These are phyloP conservation scores for Nosema bombycis DNA, from an alignment of 371 early-diverging fungal species.

Conservation along the genomic window DNA sequence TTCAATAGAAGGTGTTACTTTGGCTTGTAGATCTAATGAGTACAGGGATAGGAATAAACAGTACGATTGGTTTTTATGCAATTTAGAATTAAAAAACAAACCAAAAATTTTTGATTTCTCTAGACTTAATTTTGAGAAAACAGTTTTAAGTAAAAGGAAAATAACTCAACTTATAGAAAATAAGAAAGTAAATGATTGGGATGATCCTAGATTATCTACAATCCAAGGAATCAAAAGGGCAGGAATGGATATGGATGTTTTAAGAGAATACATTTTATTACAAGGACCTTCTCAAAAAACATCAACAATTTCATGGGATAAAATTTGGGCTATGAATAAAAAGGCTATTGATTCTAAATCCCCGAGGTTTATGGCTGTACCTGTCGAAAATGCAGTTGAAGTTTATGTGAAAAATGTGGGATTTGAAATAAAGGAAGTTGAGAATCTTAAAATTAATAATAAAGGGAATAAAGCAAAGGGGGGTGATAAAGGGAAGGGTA, in stretches of 20 bases:
- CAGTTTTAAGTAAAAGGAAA: constrained; percentile 95
- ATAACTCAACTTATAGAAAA: constrained; percentile 90
- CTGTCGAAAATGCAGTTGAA: constrained; percentile 65
- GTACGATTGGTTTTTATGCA: constrained; percentile 92
- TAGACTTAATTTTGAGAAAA: constrained; percentile 94
- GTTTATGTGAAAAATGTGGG: neutral
- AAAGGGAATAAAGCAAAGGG: too few species aligned
- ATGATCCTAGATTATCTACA: constrained; percentile 98
- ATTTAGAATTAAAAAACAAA: constrained; percentile 69
- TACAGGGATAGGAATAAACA: constrained; percentile 96
- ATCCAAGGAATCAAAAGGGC: constrained; percentile 91
- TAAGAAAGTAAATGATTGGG: constrained; percentile 85
- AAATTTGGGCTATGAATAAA: constrained; percentile 96
- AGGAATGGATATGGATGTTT: constrained; percentile 92
- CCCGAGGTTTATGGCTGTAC: constrained; percentile 79
- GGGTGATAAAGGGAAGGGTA: constrained; percentile 64
- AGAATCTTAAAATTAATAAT: constrained; percentile 22
- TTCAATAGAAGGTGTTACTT: constrained; percentile 89
- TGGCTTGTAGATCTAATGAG: constrained; percentile 92
- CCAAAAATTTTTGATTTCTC: constrained; percentile 65
- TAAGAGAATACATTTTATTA: constrained; percentile 90
- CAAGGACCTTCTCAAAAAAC: constrained; percentile 95
- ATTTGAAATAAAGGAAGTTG: constrained; percentile 11
- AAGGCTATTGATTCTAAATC: constrained; percentile 87
- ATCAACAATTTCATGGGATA: constrained; percentile 93